Conservation (phyloP, 371 early-diverging fungal species). For the Mucor piriformis region DNA sequence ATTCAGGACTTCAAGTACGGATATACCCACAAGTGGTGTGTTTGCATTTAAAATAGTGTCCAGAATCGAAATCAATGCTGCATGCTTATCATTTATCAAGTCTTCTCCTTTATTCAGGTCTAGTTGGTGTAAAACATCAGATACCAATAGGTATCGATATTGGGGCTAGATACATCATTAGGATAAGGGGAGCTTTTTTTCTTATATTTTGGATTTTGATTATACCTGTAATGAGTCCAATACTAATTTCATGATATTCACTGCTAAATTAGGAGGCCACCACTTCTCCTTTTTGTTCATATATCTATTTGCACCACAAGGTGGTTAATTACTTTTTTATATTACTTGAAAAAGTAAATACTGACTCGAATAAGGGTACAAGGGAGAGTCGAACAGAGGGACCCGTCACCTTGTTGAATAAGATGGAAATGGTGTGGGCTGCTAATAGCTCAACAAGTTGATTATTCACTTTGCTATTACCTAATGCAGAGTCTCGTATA, state of each 20-base stretch:
- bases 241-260: constrained; percentile 60
- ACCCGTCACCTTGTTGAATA: constrained; percentile 41
- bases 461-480: constrained; percentile 2
- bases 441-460: constrained; percentile 30
- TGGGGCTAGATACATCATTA: constrained; percentile 53
- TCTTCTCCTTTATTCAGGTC: constrained; percentile 29
- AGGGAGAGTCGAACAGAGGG: constrained; percentile 52
- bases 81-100: constrained; percentile 45
- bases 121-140: constrained; percentile 63
- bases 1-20: constrained; percentile 83
- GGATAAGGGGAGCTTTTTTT: no score
- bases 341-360: neutral
- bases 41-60: constrained; percentile 58
- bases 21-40: constrained; percentile 72
- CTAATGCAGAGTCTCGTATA: constrained; percentile 28
- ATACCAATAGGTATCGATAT: constrained; percentile 68
- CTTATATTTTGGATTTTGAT: no score
- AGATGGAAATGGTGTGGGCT: constrained; percentile 29
- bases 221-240: constrained; percentile 55
- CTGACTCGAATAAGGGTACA: constrained; percentile 45
- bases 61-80: constrained; percentile 60
- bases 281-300: constrained; percentile 63
- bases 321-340: neutral
- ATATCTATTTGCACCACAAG: constrained; percentile 24
- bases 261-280: constrained; percentile 58